Evolutionary conservation across 805 yeast species (phyloP).

Genomic region (Torulaspora maleeae): DNA sequence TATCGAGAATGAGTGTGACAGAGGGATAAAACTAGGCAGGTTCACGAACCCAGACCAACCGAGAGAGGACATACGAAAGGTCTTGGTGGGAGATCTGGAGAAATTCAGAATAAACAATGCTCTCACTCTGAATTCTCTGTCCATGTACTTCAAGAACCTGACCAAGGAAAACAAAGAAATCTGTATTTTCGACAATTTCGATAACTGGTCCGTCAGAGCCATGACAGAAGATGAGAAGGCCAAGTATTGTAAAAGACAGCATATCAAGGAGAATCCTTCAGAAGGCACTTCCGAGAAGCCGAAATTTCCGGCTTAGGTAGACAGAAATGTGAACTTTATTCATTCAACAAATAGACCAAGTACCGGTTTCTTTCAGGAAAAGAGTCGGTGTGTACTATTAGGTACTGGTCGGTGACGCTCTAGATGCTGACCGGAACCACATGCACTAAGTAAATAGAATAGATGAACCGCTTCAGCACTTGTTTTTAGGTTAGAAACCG

Average conservation of each 20-base stretch:
- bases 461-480: too few relatives aligned
- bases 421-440: not conserved
- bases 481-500: too few relatives aligned
- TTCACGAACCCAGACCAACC: slow-evolving; percentile 29
- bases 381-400: not conserved
- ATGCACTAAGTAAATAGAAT: too few relatives aligned
- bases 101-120: slow-evolving; percentile 35
- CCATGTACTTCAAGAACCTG: slow-evolving; percentile 33
- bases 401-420: not conserved
- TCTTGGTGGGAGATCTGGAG: slow-evolving; percentile 35
- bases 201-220: slow-evolving; percentile 30
- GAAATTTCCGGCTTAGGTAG: not conserved
- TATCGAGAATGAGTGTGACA: slow-evolving; percentile 35
- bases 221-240: slow-evolving; percentile 33
- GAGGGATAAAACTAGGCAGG: slow-evolving; percentile 33
- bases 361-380: too few relatives aligned
- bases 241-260: slow-evolving; percentile 33
- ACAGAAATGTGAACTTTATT: too few relatives aligned
- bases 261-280: slow-evolving; percentile 9
- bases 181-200: slow-evolving; percentile 32
- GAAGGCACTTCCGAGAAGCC: not conserved
- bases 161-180: slow-evolving; percentile 30
- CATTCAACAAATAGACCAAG: too few relatives aligned
- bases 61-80: slow-evolving; percentile 32
- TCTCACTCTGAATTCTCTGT: slow-evolving; percentile 33